Evolutionary conservation across 495 filamentous ascomycete species (phyloP).

Genomic region (Xylaria acuta): DNA sequence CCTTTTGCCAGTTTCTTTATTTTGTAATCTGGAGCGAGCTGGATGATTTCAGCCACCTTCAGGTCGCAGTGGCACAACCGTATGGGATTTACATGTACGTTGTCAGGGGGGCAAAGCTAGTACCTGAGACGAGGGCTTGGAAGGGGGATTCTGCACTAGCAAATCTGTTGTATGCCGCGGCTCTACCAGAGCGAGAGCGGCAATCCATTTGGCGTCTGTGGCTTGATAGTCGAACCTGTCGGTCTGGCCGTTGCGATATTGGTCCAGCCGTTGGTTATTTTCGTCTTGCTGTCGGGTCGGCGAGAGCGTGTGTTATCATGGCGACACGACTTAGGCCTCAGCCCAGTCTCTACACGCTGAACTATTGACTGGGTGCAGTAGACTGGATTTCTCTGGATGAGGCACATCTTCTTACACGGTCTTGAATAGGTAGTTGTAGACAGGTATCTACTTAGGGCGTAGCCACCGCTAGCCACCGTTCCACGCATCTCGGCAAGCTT

Average conservation of each 20-base stretch:
- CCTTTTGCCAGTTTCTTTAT: not conserved
- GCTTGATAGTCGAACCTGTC: constrained; percentile 6
- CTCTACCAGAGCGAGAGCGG: not conserved
- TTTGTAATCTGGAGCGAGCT: not conserved
- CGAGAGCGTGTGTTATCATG: not conserved
- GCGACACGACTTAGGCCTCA: constrained; percentile 4
- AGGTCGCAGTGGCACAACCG: constrained; percentile 1
- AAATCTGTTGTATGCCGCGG: not conserved
- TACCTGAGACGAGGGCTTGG: constrained; percentile 17
- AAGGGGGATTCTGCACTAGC: not conserved
- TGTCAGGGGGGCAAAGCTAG: not conserved
- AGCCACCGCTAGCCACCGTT: constrained; percentile 23
- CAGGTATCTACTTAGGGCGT: constrained; percentile 12
- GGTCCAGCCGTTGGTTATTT: not conserved
- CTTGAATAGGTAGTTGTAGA: too few species aligned
- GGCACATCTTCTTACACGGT: not conserved
- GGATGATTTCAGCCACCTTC: constrained; percentile 12
- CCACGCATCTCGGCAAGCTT: constrained; percentile 21
- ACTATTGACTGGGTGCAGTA: constrained; percentile 18
- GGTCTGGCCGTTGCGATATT: constrained; percentile 17
- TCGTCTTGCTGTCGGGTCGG: constrained; percentile 6
- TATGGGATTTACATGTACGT: not conserved
- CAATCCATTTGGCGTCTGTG: not conserved
- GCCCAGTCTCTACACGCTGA: not conserved
- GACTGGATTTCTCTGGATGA: not conserved